Evolutionary conservation across 73 alveolate genomes (phyloP).

Genomic region (Paramecium tetraurelia): DNA sequence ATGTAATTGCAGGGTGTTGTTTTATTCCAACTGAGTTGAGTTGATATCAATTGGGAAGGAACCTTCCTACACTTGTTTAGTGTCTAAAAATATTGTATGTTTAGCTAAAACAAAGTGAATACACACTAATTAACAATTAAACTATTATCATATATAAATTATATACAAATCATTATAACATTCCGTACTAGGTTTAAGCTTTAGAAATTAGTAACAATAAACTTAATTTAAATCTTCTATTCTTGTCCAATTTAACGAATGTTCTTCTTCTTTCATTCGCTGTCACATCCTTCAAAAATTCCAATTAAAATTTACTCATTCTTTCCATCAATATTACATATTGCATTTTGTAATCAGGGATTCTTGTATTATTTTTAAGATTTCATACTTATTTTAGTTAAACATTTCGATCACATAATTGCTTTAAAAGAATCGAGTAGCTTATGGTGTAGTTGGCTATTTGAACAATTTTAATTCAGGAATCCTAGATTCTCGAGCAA

Average conservation of each 20-base stretch:
- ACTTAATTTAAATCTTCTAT: conserved; percentile 7
- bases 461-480: neutral
- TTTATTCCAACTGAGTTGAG: neutral
- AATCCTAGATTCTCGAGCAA: neutral
- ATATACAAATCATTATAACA: conserved; percentile 25
- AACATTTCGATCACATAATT: neutral
- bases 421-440: neutral
- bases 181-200: neutral
- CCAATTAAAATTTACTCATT: neutral
- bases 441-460: neutral
- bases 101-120: neutral
- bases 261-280: conserved; percentile 24
- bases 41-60: neutral
- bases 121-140: neutral
- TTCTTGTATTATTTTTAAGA: neutral
- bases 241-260: neutral
- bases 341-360: neutral
- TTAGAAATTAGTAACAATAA: neutral
- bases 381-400: neutral
- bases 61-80: neutral
- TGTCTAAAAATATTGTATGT: neutral
- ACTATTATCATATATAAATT: conserved; percentile 4
- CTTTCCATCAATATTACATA: neutral
- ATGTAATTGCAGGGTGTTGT: neutral
- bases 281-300: neutral